These are phyloP conservation scores for Globisporangium camurandrum DNA, from an alignment of 352 stramenopile genomes.

Conservation along the genomic window DNA sequence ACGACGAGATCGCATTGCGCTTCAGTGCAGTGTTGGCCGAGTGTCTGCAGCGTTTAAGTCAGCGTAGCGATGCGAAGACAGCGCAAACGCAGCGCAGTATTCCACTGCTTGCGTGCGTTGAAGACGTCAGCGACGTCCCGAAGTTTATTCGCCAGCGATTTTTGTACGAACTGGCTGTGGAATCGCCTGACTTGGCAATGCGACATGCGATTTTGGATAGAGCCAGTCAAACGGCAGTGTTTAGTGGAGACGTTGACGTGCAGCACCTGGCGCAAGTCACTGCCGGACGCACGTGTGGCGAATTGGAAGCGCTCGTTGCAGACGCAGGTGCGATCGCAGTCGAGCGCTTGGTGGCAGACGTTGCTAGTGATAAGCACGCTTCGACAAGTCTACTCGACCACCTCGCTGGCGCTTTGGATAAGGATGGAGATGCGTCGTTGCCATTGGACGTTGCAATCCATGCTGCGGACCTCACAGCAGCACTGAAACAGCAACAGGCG, in stretches of 20 bases:
- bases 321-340: constrained; percentile 48
- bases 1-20: constrained; percentile 64
- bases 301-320: constrained; percentile 56
- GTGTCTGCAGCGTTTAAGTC: constrained; percentile 52
- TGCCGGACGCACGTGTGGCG: constrained; percentile 65
- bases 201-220: constrained; percentile 54
- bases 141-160: constrained; percentile 81
- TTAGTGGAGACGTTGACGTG: constrained; percentile 47
- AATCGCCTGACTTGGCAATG: constrained; percentile 45
- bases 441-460: constrained; percentile 27
- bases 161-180: constrained; percentile 65
- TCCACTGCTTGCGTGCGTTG: constrained; percentile 67
- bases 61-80: constrained; percentile 37
- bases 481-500: constrained; percentile 59
- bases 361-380: neutral
- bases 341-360: constrained; percentile 28
- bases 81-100: constrained; percentile 44
- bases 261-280: constrained; percentile 55
- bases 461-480: constrained; percentile 35
- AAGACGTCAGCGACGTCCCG: constrained; percentile 68
- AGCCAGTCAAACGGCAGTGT: constrained; percentile 19
- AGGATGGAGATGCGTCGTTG: too few species aligned
- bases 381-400: constrained; percentile 4
- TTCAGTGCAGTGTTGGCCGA: constrained; percentile 56
- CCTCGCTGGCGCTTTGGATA: constrained; percentile 10